phyloP scores from a whole-genome alignment of 2,329 filamentous ascomycete species.

The Davidsoniella eucalypti region DNA sequence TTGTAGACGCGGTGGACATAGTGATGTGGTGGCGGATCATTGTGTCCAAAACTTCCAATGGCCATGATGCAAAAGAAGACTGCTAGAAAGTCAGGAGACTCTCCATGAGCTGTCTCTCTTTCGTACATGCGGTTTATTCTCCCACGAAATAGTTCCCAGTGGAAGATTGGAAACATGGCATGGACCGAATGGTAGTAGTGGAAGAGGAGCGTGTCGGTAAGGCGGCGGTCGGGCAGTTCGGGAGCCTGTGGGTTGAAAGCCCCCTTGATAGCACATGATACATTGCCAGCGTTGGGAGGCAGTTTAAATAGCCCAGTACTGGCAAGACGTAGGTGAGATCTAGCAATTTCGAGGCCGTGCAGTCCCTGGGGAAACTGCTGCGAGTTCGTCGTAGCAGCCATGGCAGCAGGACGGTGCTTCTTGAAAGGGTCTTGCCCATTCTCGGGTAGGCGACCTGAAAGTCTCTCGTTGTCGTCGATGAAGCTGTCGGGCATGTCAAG shows the following conservation, averaged over 20 bases:
- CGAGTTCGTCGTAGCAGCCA: conserved; percentile 10
- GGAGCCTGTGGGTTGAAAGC: conserved; percentile 38
- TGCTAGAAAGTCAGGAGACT: conserved; percentile 51
- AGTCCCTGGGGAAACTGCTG: conserved; percentile 11
- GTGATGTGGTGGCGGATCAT: conserved; percentile 28
- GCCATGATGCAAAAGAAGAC: conserved; percentile 73
- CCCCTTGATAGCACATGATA: conserved; percentile 11
- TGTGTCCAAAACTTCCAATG: conserved; percentile 59
- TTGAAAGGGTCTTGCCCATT: conserved; percentile 9
- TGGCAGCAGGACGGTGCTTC: conserved; percentile 11
- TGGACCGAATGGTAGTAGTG: conserved; percentile 67
- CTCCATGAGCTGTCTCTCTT: conserved; percentile 36
- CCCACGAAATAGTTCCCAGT: conserved; percentile 70
- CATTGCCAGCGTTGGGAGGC: conserved; percentile 11
- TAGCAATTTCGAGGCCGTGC: conserved; percentile 10
- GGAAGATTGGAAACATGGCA: conserved; percentile 65
- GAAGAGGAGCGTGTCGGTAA: conserved; percentile 55
- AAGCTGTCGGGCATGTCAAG: conserved; percentile 33
- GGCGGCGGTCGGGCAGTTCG: conserved; percentile 50
- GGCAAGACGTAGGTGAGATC: conserved; percentile 11
- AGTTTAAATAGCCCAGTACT: conserved; percentile 12
- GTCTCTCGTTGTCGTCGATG: conserved; percentile 34
- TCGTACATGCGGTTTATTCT: conserved; percentile 66
- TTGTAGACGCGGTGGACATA: conserved; percentile 32
- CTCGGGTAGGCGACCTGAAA: conserved; percentile 7